Evolutionary conservation across 805 yeast genomes (phyloP).

Genomic region (Lipomyces yamanashiensis): DNA sequence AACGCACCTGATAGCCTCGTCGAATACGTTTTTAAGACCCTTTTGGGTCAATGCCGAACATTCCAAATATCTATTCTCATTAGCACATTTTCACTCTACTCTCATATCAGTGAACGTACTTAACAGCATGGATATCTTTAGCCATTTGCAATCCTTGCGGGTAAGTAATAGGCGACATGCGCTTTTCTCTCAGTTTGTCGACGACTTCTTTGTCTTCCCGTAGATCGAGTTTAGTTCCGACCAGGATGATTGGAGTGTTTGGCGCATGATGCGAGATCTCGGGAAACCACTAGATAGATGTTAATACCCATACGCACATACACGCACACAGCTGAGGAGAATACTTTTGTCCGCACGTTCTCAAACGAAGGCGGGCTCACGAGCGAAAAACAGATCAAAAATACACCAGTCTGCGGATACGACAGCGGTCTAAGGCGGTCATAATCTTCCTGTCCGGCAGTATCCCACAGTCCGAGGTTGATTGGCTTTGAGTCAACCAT

Average conservation of each 20-base stretch:
- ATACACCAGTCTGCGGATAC: conserved; percentile 90
- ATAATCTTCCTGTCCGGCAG: conserved; percentile 93
- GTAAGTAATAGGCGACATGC: conserved; percentile 63
- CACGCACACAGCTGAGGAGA: not conserved
- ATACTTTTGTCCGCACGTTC: conserved; percentile 69
- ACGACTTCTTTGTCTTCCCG: conserved; percentile 80
- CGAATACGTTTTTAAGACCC: conserved; percentile 85
- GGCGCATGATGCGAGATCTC: conserved; percentile 86
- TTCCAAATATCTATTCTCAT: conserved; percentile 53
- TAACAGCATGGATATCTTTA: conserved; percentile 70
- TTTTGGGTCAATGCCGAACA: conserved; percentile 89
- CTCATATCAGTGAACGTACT: conserved; percentile 48
- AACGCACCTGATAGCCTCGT: conserved; percentile 75
- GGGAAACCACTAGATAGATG: conserved; percentile 61
- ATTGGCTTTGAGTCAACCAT: conserved; percentile 81
- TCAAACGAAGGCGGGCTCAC: conserved; percentile 79
- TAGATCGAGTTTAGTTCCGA: conserved; percentile 88
- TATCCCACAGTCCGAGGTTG: conserved; percentile 91
- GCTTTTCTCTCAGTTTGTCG: conserved; percentile 63
- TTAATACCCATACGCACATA: not conserved
- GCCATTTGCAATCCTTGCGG: conserved; percentile 71
- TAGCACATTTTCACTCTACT: not conserved
- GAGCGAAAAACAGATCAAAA: conserved; percentile 82
- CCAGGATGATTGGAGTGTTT: conserved; percentile 66
- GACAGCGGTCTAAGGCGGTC: conserved; percentile 87